A percentile compares a stretch with the other conserved stretches of the same genome.
These are phyloP conservation scores for Pseudoneurospora amorphoporcata DNA, from an alignment of 495 filamentous ascomycete genomes.

Conservation along the genomic window DNA sequence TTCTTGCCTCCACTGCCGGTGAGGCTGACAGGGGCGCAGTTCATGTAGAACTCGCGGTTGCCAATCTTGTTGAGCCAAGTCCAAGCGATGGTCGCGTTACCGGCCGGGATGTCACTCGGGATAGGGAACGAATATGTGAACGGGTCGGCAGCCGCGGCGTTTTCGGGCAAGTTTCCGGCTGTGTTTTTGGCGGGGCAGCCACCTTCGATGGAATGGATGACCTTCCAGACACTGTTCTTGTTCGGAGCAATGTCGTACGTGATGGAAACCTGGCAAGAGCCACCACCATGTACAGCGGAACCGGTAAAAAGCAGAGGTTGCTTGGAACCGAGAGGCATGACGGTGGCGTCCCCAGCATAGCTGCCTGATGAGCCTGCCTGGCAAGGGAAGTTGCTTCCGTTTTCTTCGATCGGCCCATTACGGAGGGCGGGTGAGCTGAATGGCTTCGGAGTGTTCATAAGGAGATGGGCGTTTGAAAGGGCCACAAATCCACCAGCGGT, in stretches of 20 bases:
- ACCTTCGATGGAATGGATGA: slow-evolving; percentile 75
- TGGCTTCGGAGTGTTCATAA: slow-evolving; percentile 54
- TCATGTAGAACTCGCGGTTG: slow-evolving; percentile 94
- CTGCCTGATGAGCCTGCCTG: slow-evolving; percentile 36
- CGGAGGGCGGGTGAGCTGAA: accelerated
- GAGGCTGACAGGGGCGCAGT: slow-evolving; percentile 70
- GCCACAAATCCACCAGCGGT: slow-evolving; percentile 33
- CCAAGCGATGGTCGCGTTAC: slow-evolving; percentile 64
- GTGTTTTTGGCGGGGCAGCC: slow-evolving; percentile 55
- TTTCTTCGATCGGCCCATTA: background rate
- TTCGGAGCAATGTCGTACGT: slow-evolving; percentile 59
- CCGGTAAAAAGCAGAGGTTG: slow-evolving; percentile 48
- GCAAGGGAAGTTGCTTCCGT: slow-evolving; percentile 70
- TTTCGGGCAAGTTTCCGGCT: slow-evolving; percentile 29
- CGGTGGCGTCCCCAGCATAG: slow-evolving; percentile 33
- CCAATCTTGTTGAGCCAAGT: slow-evolving; percentile 88
- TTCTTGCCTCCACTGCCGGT: slow-evolving; percentile 39
- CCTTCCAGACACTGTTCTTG: slow-evolving; percentile 54
- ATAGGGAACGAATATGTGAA: slow-evolving; percentile 46
- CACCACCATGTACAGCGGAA: slow-evolving; percentile 68
- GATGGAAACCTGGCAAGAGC: slow-evolving; percentile 76
- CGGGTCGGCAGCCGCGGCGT: slow-evolving; percentile 16
- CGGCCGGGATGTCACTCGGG: slow-evolving; percentile 45
- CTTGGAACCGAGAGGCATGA: slow-evolving; percentile 41
- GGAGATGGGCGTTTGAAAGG: slow-evolving; percentile 56